Evolutionary conservation across 164 flowering plant species (phyloP).

Genomic region (Vitis rupestris): DNA sequence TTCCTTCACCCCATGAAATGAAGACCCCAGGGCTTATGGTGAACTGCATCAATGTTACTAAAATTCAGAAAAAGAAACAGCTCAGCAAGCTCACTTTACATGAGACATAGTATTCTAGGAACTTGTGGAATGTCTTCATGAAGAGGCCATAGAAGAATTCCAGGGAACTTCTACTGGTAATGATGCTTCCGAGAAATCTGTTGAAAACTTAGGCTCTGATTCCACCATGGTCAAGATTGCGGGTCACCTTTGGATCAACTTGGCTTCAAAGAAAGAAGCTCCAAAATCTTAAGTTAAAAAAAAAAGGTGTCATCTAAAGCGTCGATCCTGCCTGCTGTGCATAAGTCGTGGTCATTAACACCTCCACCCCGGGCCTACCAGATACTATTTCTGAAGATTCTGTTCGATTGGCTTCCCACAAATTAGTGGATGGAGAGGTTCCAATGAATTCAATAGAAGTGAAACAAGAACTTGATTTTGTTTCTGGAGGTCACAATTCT

Average conservation of each 20-base stretch:
- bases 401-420: conserved; percentile 13
- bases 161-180: conserved; percentile 24
- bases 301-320: no score
- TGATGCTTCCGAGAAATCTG: conserved; percentile 20
- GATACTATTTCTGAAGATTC: conserved; percentile 36
- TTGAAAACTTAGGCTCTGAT: conserved; percentile 13
- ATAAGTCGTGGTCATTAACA: no score
- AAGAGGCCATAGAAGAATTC: conserved; percentile 24
- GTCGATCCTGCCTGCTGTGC: no score
- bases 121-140: conserved; percentile 31
- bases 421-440: conserved; percentile 20
- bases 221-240: conserved; percentile 29
- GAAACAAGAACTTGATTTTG: conserved; percentile 22
- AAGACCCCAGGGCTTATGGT: no score
- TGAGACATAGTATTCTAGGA: conserved; percentile 50
- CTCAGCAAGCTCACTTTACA: conserved; percentile 54
- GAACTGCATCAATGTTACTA: no score
- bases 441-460: conserved; percentile 22
- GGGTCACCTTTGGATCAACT: conserved; percentile 17
- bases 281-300: no score
- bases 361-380: conserved; percentile 26
- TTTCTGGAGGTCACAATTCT: conserved; percentile 13
- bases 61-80: neutral
- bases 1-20: no score
- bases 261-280: no score